Conservation (phyloP, 495 filamentous ascomycete species). For the Neurospora sp. region DNA sequence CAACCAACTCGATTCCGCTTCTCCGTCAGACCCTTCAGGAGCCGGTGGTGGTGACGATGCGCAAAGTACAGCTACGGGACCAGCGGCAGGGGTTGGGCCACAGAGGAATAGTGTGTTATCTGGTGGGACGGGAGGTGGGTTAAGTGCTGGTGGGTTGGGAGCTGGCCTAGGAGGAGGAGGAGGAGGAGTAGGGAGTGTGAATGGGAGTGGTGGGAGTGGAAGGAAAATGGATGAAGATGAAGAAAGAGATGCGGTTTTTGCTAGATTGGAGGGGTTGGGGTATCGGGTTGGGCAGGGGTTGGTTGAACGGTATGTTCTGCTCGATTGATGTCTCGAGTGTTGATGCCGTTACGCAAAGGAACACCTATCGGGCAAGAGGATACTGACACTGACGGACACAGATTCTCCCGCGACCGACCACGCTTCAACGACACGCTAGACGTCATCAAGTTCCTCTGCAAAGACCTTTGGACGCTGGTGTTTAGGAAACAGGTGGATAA, state of each 20-base stretch:
- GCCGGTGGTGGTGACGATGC: not conserved
- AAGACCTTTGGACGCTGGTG: constrained; percentile 88
- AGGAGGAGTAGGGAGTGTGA: not conserved
- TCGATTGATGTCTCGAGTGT: not conserved
- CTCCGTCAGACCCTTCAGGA: not conserved
- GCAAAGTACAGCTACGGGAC: not conserved
- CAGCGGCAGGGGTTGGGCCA: not conserved
- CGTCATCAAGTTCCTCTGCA: constrained; percentile 96
- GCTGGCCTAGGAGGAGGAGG: not conserved
- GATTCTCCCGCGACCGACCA: constrained; percentile 80
- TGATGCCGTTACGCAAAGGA: not conserved
- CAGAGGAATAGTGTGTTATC: not conserved
- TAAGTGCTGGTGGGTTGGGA: not conserved
- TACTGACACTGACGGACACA: constrained; percentile 18
- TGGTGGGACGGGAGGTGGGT: not conserved
- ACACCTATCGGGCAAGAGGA: not conserved
- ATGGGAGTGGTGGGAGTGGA: not conserved
- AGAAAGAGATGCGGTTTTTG: constrained; percentile 71
- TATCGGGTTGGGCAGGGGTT: constrained; percentile 91
- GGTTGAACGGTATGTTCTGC: constrained; percentile 64
- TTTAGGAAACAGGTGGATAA: constrained; percentile 98
- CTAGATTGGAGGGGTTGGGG: constrained; percentile 71
- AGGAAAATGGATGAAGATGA: constrained; percentile 56
- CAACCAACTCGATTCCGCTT: constrained; percentile 38
- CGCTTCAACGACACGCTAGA: constrained; percentile 81